Evolutionary conservation across 495 filamentous ascomycete genomes (phyloP).

Genomic region (Hyphodiscus hymeniophilus): DNA sequence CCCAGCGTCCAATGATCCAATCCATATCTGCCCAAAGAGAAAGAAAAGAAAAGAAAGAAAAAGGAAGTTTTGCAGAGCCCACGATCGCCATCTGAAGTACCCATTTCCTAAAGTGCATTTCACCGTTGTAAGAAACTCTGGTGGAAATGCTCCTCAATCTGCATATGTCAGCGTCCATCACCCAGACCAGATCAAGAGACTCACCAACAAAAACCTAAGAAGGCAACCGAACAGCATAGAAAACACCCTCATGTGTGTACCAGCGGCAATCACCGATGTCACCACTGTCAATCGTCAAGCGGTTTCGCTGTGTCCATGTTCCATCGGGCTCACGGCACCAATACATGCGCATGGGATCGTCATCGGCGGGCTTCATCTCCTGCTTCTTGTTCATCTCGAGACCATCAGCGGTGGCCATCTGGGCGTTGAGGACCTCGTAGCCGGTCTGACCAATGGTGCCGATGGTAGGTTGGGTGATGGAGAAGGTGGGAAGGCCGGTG

Average conservation of each 20-base stretch:
- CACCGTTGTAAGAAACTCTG: no score
- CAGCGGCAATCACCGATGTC: slow-evolving; percentile 38
- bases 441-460: slow-evolving; percentile 14
- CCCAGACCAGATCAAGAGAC: neutral
- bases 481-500: slow-evolving; percentile 6
- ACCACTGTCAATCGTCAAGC: slow-evolving; percentile 38
- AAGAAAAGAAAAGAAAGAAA: no score
- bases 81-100: no score
- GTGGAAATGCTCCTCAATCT: neutral
- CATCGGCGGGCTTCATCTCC: slow-evolving; percentile 43
- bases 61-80: no score
- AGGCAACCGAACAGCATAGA: slow-evolving; percentile 37
- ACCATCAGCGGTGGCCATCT: slow-evolving; percentile 27
- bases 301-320: slow-evolving; percentile 35
- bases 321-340: slow-evolving; percentile 41
- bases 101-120: no score
- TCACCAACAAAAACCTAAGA: neutral
- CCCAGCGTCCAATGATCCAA: no score
- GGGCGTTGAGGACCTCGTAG: slow-evolving; percentile 8
- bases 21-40: no score
- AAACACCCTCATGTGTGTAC: slow-evolving; percentile 38
- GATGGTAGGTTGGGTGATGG: slow-evolving; percentile 10
- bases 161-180: neutral
- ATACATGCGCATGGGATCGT: slow-evolving; percentile 42
- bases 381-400: slow-evolving; percentile 35